Base-by-base conservation (phyloP, 2,329 filamentous ascomycete genomes). In the Calonectria hawksworthii region DNA sequence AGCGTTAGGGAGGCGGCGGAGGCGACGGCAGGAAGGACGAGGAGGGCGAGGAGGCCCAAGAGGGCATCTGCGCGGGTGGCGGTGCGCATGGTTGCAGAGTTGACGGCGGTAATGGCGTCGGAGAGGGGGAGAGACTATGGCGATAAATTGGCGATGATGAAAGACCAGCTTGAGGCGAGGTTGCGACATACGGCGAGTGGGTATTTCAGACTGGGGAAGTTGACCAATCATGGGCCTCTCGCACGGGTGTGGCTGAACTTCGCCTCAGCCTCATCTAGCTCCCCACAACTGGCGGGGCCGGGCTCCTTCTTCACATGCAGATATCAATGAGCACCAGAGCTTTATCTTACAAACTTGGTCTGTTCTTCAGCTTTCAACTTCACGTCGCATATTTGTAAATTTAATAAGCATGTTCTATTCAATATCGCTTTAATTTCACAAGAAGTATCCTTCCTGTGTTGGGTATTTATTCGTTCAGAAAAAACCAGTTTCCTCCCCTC, bases 1-100 rank as follows among this genome's bases (percentile, higher is more conserved):
- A 91, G 73, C 36, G 87, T 87, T 4, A 89, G 82, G 34, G 83
- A 79, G 81, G 80, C 78, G 76, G 80, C 76, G 75, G 82, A 77
- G 59, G 83, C 77, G 59, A 82, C 78, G 30, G 77, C 73, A 59
- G 84, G 78, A 38, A 85, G 78, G 77, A 86, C 81, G 64, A 86
- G 81, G 69, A 86, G 76, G 74, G 86, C 78, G 11, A 77, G 38
- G 77, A 86, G 80, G 67, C 83, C 77, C 68, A 86, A 81, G 68
- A 86, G 75, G 74, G 87, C 80, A 76, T 80, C 68, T 28, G 81
- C 75, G 74, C 84, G 70, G 61, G 80, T 41, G 66, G 84, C 76
- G 80, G 85, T 76, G 63, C 80, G 85, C 85, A 89, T 87, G 50
- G 70, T 52, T 34, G 47, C 34, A 65, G 13, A 30, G 44, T 63